Conservation (phyloP, 2,329 filamentous ascomycete genomes). For the Dichotomopilus funicola region DNA sequence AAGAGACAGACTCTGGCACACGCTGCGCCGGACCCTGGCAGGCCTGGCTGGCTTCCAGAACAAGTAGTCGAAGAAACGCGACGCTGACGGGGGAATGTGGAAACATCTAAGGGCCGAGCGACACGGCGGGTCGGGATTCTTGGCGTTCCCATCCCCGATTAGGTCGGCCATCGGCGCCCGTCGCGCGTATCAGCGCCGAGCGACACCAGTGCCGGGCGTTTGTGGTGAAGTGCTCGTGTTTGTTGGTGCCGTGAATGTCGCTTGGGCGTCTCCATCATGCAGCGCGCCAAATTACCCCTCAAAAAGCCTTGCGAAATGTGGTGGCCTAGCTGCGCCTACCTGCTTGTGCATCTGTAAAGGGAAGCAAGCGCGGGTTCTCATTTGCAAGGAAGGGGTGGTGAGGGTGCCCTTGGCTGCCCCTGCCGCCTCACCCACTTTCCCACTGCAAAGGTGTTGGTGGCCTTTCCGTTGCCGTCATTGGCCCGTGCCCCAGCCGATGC, state of each 20-base stretch:
- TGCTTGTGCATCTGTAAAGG: neutral
- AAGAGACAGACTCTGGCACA: conserved; percentile 6
- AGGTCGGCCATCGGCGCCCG: no score
- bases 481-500: neutral
- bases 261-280: neutral
- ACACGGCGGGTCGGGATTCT: neutral
- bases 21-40: conserved; percentile 18
- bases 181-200: no score
- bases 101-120: neutral
- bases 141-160: neutral
- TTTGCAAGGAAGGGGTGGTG: conserved; percentile 1
- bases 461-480: conserved; percentile 2
- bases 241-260: neutral
- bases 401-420: no score
- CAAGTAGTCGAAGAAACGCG: conserved; percentile 2
- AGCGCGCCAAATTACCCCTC: neutral
- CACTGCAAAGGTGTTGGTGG: neutral
- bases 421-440: neutral
- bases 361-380: conserved; percentile 12
- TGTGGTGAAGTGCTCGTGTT: neutral
- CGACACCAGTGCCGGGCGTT: no score
- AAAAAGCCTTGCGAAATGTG: conserved; percentile 18
- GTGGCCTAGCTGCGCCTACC: conserved; percentile 20
- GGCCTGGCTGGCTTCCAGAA: conserved; percentile 19
- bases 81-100: conserved; percentile 2